phyloP scores from a whole-genome alignment of 805 yeast species.

The Kazachstania bromeliacearum region DNA sequence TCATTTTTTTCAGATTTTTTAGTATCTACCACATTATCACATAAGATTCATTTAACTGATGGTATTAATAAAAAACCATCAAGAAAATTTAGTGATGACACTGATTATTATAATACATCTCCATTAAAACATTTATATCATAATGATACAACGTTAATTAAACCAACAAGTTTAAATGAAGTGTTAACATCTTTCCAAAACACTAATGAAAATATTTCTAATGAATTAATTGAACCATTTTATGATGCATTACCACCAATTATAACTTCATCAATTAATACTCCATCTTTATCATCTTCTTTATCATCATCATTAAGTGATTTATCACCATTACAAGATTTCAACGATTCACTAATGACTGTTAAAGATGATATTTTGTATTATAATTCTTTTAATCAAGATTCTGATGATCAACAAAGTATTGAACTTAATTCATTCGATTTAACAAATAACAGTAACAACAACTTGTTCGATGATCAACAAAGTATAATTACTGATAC shows the following conservation, averaged over 20 bases:
- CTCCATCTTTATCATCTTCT: conserved; percentile 9
- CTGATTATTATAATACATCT: conserved; percentile 28
- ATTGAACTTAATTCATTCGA: neutral
- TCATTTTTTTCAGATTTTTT: conserved; percentile 11
- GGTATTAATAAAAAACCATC: conserved; percentile 4
- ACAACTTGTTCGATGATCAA: conserved; percentile 11
- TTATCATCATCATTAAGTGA: conserved; percentile 13
- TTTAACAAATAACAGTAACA: neutral
- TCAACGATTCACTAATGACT: conserved; percentile 8
- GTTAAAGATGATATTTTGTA: conserved; percentile 3
- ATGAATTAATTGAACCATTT: neutral
- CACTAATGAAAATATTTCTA: neutral
- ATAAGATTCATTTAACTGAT: conserved; percentile 6
- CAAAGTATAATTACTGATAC: conserved; percentile 17
- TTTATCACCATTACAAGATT: conserved; percentile 15
- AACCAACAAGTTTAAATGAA: conserved; percentile 16
- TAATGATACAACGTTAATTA: conserved; percentile 17
- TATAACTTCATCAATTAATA: neutral
- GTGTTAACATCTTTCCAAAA: conserved; percentile 7
- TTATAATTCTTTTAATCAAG: conserved; percentile 5
- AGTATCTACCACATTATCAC: conserved; percentile 16
- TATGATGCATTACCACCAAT: neutral
- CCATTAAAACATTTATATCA: conserved; percentile 28
- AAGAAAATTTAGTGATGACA: conserved; percentile 24
- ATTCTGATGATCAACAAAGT: neutral